phyloP scores from a whole-genome alignment of 2,329 filamentous ascomycete genomes.

The Colletotrichum liaoningense region DNA sequence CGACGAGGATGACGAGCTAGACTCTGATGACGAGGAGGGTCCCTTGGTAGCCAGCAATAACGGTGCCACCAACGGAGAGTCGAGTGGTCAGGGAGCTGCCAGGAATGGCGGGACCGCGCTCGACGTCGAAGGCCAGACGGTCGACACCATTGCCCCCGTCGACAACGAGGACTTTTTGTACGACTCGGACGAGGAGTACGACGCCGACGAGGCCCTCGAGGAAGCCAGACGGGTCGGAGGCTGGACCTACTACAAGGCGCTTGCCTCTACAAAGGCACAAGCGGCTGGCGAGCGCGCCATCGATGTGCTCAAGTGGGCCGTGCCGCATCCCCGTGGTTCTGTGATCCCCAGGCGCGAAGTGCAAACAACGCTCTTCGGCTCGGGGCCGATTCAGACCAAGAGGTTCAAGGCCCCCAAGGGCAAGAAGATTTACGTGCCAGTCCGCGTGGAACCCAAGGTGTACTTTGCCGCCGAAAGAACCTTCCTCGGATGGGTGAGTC shows the following conservation, averaged over 20 bases:
- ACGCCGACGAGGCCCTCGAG: slow-evolving; percentile 79
- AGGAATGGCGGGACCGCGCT: slow-evolving; percentile 50
- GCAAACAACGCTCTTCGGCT: slow-evolving; percentile 64
- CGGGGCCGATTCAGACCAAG: slow-evolving; percentile 65
- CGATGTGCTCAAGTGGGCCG: slow-evolving; percentile 59
- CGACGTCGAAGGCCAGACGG: slow-evolving; percentile 88
- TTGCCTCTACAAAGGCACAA: slow-evolving; percentile 61
- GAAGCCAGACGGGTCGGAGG: slow-evolving; percentile 82
- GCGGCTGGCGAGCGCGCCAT: slow-evolving; percentile 55
- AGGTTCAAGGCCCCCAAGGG: slow-evolving; percentile 80
- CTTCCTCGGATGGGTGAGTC: slow-evolving; percentile 88
- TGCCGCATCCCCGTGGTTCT: slow-evolving; percentile 66
- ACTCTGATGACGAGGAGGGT: slow-evolving; percentile 50
- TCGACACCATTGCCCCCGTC: slow-evolving; percentile 66
- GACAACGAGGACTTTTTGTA: slow-evolving; percentile 84
- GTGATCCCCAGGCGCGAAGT: slow-evolving; percentile 69
- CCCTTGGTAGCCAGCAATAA: slow-evolving; percentile 14
- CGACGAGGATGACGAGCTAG: slow-evolving; percentile 77
- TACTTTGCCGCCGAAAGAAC: slow-evolving; percentile 97
- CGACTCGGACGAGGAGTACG: slow-evolving; percentile 88
- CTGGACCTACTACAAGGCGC: slow-evolving; percentile 76
- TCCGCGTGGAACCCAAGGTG: slow-evolving; percentile 97
- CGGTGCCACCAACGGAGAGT: slow-evolving; percentile 45
- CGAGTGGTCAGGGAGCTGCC: slow-evolving; percentile 49
- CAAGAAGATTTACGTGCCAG: slow-evolving; percentile 94